Evolutionary conservation across 2,329 filamentous ascomycete species (phyloP), one percentile per base, ranked within the genome.

Genomic region (Cladosporium sp.): DNA sequence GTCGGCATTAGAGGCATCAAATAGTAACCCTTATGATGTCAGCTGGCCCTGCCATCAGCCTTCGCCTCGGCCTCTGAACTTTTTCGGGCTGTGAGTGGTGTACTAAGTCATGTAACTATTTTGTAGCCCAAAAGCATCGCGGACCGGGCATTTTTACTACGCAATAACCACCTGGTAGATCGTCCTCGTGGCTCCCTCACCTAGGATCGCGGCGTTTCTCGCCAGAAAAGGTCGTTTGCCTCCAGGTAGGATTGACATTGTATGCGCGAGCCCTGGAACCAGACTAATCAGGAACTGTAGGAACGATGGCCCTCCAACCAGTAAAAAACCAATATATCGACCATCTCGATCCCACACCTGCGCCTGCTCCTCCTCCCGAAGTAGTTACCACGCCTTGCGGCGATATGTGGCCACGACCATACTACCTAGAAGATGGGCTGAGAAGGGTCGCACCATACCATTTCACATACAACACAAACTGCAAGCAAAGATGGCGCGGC

Each of bases 401-500:
- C 30, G 79, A 81, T 67, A 83, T 83, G 1, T 85, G 82, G 80
- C 83, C 84, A 49, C 77, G 79, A 59, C 92, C 91, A 0, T 97
- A 97, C 75, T 88, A 88, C 67, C 80, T 96, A 62, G 88, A 96
- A 67, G 87, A 88, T 66, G 92, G 90, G 8, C 78, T 99, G 62
- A 87, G 92, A 52, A 87, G 91, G 63, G 88, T 97, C 34, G 82
- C 82, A 43, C 93, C 93, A 3, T 97, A 99, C 72, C 86, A 94
- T 72, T 97, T 83, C 73, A 97, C 92, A 2, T 97, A 97, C 80
- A 95, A 96, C 71, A 97, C 93, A 0, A 91, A 85, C 76, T 94
- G 90, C 79, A 99, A 97, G 76, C 84, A 96, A 76, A 83, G 94
- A 73, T 99, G 94, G 94, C 84, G 93, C 57, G 90, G 88, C 34